Evolutionary conservation across 1,284 basidiomycete species (phyloP), one percentile per base, ranked within the genome.

Genomic region (Tilletia indica): DNA sequence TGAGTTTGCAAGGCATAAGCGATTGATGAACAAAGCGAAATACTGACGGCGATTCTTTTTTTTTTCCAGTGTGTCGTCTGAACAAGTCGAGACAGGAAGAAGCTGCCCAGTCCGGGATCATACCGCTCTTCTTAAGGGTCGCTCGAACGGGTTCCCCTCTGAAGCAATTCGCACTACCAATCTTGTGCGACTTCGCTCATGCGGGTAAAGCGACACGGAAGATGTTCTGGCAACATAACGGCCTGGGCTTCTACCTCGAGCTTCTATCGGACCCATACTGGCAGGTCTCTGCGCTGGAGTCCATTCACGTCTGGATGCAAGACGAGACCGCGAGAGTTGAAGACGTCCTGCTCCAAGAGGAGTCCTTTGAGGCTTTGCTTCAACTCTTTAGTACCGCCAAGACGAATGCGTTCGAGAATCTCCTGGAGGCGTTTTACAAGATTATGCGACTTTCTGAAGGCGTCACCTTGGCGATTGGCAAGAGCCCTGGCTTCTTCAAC

Each of bases 101-200:
- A 85, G 94, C 96, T 4, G 94, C 95, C 0, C 91, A 94, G 80
- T 93, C 93, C 2, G 96, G 94, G 14, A 93, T 97, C 73, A 91
- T 99, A 38, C 93, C 96, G 0, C 90, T 93, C 76, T 88, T 99
- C 51, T 92, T 94, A 84, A 89, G 90, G 3, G 91, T 97, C 66
- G 93, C 95, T 72, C 89, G 91, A 80, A 91, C 90, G 12, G 92
- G 89, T 73, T 96, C 94, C 19, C 95, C 93, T 0, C 87, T 98
- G 77, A 95, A 94, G 84, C 95, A 98, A 82, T 98, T 98, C 80
- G 96, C 96, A 0, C 87, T 99, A 67, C 96, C 96, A 0, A 95
- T 98, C 76, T 87, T 99, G 8, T 98, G 96, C 85, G 96, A 81
- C 70, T 76, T 81, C 69, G 80, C 79, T 3, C 79, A 81, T 61